phyloP scores from a whole-genome alignment of 768 basidiomycete species.

The Mycena alexandri region DNA sequence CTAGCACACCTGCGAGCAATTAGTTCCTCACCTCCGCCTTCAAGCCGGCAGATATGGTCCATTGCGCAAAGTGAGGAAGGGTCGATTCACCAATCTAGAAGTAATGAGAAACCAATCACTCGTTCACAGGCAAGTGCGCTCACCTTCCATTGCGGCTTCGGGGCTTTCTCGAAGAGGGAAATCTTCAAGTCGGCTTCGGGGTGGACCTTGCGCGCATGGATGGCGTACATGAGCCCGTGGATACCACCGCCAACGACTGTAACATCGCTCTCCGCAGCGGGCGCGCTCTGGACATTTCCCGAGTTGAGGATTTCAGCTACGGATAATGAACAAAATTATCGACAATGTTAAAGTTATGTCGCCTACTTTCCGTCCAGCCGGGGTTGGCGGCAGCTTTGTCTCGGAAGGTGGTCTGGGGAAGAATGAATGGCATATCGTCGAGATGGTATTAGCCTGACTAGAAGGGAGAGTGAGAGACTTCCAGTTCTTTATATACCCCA shows the following conservation, averaged over 20 bases:
- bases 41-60: conserved; percentile 32
- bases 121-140: neutral
- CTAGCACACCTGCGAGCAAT: neutral
- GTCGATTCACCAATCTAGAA: conserved; percentile 35
- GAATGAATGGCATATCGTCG: conserved; percentile 24
- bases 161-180: conserved; percentile 24
- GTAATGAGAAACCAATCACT: neutral
- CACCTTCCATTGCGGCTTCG: conserved; percentile 23
- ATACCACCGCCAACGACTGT: conserved; percentile 26
- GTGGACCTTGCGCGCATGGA: conserved; percentile 14
- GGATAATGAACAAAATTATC: neutral
- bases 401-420: conserved; percentile 33
- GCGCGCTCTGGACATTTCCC: conserved; percentile 15
- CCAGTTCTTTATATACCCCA: too few species aligned
- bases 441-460: too few species aligned
- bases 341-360: neutral
- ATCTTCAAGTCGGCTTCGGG: conserved; percentile 28
- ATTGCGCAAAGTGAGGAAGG: conserved; percentile 29
- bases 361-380: conserved; percentile 30
- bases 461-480: too few species aligned
- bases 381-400: conserved; percentile 29
- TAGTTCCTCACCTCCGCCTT: conserved; percentile 1
- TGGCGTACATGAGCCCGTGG: conserved; percentile 24
- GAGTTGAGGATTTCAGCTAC: conserved; percentile 16
- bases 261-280: conserved; percentile 20